phyloP scores from a whole-genome alignment of 257 asterid genomes.

The Plantago elongata region DNA sequence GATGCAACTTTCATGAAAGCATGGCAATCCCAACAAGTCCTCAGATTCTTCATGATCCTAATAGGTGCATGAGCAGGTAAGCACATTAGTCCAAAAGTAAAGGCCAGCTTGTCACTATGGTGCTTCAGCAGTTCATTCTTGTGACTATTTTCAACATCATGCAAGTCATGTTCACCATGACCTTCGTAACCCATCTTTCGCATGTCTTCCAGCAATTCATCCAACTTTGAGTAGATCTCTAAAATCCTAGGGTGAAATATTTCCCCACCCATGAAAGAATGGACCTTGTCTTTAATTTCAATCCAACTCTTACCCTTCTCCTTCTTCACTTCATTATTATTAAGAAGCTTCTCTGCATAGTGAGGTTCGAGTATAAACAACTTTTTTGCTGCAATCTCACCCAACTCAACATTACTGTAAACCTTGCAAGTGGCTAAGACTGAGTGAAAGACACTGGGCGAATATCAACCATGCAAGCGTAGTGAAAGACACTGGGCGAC shows the following conservation, averaged over 20 bases:
- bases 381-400: slow-evolving; percentile 66
- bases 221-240: slow-evolving; percentile 60
- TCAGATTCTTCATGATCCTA: slow-evolving; percentile 88
- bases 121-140: slow-evolving; percentile 67
- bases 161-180: slow-evolving; percentile 62
- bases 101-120: slow-evolving; percentile 90
- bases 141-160: slow-evolving; percentile 63
- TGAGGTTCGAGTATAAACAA: slow-evolving; percentile 76
- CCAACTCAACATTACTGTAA: slow-evolving; percentile 61
- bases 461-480: slow-evolving; percentile 82
- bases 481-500: slow-evolving; percentile 60
- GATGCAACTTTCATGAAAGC: slow-evolving; percentile 87
- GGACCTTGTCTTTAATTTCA: slow-evolving; percentile 61
- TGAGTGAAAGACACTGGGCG: slow-evolving; percentile 60
- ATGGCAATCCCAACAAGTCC: slow-evolving; percentile 94
- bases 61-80: slow-evolving; percentile 56
- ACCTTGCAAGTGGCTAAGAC: slow-evolving; percentile 75
- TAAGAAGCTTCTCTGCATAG: slow-evolving; percentile 80
- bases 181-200: slow-evolving; percentile 60
- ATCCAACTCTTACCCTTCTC: slow-evolving; percentile 95
- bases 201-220: slow-evolving; percentile 56
- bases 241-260: slow-evolving; percentile 51
- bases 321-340: slow-evolving; percentile 63
- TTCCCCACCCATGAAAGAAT: slow-evolving; percentile 81
- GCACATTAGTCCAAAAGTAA: slow-evolving; percentile 69